Evolutionary conservation across 352 stramenopile genomes (phyloP).

Genomic region (Pythium rishiriense): DNA sequence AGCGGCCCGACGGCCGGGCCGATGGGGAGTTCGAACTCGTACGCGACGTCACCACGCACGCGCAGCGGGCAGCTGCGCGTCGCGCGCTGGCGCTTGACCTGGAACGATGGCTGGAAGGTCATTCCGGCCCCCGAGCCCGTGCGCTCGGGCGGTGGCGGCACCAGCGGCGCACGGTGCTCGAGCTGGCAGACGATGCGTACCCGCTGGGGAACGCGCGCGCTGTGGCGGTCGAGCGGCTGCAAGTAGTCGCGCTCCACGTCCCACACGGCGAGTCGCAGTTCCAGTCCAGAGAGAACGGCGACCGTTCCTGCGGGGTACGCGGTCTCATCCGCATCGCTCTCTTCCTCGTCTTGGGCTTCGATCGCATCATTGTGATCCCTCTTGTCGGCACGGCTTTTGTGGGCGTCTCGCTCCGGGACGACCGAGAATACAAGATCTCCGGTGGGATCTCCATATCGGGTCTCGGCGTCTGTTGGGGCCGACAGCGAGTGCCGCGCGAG

Average conservation of each 20-base stretch:
- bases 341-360: background rate
- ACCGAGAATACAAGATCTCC: slow-evolving; percentile 9
- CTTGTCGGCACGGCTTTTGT: background rate
- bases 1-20: slow-evolving; percentile 21
- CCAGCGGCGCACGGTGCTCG: background rate
- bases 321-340: background rate
- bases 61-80: slow-evolving; percentile 24
- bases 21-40: slow-evolving; percentile 27
- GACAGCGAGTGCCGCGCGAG: background rate
- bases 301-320: slow-evolving; percentile 14
- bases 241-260: slow-evolving; percentile 28
- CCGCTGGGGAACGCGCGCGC: slow-evolving; percentile 3
- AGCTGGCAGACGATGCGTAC: slow-evolving; percentile 19
- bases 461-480: background rate
- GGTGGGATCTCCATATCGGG: background rate
- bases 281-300: slow-evolving; percentile 34
- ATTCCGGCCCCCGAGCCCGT: background rate
- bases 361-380: background rate
- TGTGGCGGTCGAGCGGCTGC: slow-evolving; percentile 19
- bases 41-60: background rate
- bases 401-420: background rate
- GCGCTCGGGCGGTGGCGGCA: background rate
- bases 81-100: background rate
- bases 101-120: background rate
- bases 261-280: slow-evolving; percentile 35